Evolutionary conservation across 768 basidiomycete genomes (phyloP).

Genomic region (Kwoniella europaea): DNA sequence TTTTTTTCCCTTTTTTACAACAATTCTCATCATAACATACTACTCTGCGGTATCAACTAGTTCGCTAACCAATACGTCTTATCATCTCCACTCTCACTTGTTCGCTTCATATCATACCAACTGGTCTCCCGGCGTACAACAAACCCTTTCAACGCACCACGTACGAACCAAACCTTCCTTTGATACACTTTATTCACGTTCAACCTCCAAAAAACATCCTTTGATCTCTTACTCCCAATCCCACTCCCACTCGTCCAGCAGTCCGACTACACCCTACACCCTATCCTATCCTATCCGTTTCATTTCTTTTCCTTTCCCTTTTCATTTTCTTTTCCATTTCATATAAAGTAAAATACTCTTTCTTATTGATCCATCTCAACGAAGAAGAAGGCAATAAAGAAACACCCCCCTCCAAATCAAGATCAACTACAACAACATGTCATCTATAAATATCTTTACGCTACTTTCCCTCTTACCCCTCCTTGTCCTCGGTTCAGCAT

Average conservation of each 20-base stretch:
- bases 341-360: neutral
- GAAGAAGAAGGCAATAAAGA: slow-evolving; percentile 23
- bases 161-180: too few relatives aligned
- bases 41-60: neutral
- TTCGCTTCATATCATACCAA: too few relatives aligned
- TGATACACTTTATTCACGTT: neutral
- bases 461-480: slow-evolving; percentile 40
- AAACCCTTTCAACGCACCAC: too few relatives aligned
- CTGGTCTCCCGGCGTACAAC: too few relatives aligned
- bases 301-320: neutral
- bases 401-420: neutral
- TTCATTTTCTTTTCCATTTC: neutral
- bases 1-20: neutral
- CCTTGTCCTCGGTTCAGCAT: slow-evolving; percentile 34
- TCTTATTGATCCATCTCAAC: slow-evolving; percentile 23
- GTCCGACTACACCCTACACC: neutral
- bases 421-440: slow-evolving; percentile 2
- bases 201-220: slow-evolving; percentile 1
- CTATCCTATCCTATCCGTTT: neutral
- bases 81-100: too few relatives aligned
- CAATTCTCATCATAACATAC: too few relatives aligned
- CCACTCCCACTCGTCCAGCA: neutral
- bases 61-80: neutral
- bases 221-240: neutral
- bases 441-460: slow-evolving; percentile 17